Conservation (phyloP, 306 rosid genomes). For the Dryas octopetala region DNA sequence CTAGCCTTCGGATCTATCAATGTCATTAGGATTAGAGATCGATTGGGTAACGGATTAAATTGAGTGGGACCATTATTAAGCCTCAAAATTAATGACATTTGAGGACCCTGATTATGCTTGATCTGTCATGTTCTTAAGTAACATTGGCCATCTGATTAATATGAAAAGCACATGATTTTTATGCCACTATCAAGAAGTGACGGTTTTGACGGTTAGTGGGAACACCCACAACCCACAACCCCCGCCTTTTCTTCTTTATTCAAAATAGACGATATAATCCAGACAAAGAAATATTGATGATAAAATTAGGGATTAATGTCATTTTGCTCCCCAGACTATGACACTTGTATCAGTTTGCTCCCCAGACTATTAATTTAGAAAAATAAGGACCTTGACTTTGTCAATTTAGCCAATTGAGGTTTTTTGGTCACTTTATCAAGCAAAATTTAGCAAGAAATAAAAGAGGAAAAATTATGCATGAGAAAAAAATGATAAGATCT, state of each 20-base stretch:
- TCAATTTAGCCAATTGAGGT: too few species aligned
- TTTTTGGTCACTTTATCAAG: too few species aligned
- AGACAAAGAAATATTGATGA: background rate
- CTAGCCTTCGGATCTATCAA: background rate
- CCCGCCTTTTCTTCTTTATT: constrained; percentile 32
- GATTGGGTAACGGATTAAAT: too few species aligned
- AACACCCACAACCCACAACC: constrained; percentile 20
- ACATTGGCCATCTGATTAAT: background rate
- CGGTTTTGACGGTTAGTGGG: constrained; percentile 69
- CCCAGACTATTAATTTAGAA: too few species aligned
- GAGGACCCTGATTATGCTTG: background rate
- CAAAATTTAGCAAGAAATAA: too few species aligned
- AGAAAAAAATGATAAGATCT: too few species aligned
- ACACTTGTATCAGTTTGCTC: too few species aligned
- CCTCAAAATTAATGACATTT: background rate
- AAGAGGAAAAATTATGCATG: too few species aligned
- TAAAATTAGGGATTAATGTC: too few species aligned
- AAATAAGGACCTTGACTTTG: too few species aligned
- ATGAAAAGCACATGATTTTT: constrained; percentile 8
- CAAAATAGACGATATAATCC: background rate
- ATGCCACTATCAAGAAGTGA: constrained; percentile 20
- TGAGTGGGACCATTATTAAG: too few species aligned
- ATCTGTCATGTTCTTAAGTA: background rate
- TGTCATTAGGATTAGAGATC: background rate
- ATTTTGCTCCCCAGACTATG: too few species aligned